Evolutionary conservation across 2,329 filamentous ascomycete species (phyloP).

Genomic region (Parastagonospora avenae): DNA sequence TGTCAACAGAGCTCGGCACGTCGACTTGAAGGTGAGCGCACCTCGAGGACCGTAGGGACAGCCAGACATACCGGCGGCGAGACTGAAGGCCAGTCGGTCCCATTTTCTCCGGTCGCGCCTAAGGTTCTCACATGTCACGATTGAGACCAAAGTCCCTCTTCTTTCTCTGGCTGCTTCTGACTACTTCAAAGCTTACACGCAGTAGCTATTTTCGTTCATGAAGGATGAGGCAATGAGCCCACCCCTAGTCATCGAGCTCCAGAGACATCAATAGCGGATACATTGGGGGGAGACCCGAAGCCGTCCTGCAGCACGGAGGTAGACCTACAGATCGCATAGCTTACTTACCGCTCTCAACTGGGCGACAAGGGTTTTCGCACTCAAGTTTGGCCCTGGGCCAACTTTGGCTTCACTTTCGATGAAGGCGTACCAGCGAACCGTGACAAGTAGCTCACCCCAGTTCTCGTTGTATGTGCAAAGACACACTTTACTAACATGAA

Average conservation of each 20-base stretch:
- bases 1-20: background rate
- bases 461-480: too few species aligned
- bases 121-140: background rate
- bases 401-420: too few species aligned
- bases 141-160: background rate
- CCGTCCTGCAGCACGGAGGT: too few species aligned
- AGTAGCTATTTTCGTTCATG: background rate
- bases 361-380: too few species aligned
- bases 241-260: background rate
- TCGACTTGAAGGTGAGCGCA: background rate
- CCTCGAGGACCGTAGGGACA: background rate
- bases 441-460: too few species aligned
- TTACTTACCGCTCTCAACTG: too few species aligned
- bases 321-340: too few species aligned
- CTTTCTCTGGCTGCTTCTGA: background rate
- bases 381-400: too few species aligned
- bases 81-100: background rate
- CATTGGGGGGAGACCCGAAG: too few species aligned
- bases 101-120: background rate
- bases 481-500: too few species aligned
- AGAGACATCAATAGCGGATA: background rate
- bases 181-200: background rate
- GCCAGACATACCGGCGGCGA: background rate
- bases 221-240: too few species aligned
- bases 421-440: too few species aligned